phyloP scores from a whole-genome alignment of 106 monocot genomes.

The Narthecium ossifragum region DNA sequence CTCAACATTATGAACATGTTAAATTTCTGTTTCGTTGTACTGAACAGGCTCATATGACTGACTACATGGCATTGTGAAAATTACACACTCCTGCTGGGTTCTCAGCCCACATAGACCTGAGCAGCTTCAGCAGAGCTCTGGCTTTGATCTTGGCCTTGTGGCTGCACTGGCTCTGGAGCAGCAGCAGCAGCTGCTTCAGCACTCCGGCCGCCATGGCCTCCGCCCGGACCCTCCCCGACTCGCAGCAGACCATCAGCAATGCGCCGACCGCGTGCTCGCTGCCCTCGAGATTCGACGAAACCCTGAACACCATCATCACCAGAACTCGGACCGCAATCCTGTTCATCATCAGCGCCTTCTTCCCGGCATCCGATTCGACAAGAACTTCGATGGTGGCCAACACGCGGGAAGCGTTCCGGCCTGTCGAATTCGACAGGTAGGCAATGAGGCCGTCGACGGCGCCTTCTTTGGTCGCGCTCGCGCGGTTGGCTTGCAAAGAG shows the following conservation, averaged over 20 bases:
- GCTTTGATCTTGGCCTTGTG: constrained; percentile 43
- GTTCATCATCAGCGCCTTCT: constrained; percentile 21
- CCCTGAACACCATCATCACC: constrained; percentile 58
- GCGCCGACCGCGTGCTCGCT: constrained; percentile 74
- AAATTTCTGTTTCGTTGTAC: no score
- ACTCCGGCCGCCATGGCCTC: constrained; percentile 50
- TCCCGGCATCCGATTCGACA: constrained; percentile 30
- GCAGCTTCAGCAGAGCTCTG: constrained; percentile 50
- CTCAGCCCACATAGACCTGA: constrained; percentile 31
- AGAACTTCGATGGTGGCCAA: constrained; percentile 54
- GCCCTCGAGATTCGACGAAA: constrained; percentile 39
- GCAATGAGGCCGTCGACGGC: constrained; percentile 31
- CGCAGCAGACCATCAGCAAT: constrained; percentile 33
- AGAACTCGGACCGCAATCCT: constrained; percentile 22
- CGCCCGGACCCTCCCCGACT: constrained; percentile 19
- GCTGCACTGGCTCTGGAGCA: constrained; percentile 76
- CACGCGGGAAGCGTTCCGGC: constrained; percentile 21
- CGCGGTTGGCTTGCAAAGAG: constrained; percentile 23
- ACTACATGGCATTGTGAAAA: constrained; percentile 2
- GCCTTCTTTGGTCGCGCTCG: constrained; percentile 34
- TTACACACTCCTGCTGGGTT: constrained; percentile 2
- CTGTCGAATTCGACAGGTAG: constrained; percentile 18
- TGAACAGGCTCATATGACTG: no score
- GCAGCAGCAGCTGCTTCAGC: constrained; percentile 46
- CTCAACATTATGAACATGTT: no score